Evolutionary conservation across 257 asterid species (phyloP), one percentile per base, ranked within the genome.

Genomic region (Echites panduratus): DNA sequence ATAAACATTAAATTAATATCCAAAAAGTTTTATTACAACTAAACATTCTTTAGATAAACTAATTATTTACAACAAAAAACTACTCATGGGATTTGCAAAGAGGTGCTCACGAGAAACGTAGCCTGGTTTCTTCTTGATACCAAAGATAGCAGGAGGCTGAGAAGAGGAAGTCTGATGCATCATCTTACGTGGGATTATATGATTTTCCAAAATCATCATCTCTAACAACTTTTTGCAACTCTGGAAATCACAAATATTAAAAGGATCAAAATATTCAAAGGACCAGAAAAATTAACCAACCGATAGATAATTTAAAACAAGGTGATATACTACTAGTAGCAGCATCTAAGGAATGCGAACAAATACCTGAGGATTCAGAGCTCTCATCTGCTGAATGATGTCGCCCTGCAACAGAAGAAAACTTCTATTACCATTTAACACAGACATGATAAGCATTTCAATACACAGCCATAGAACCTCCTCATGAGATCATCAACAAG

Each of bases 291-390:
- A n/a, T n/a, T n/a, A n/a, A n/a, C n/a, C n/a, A n/a, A n/a, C n/a
- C n/a, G n/a, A n/a, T n/a, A n/a, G n/a, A n/a, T 40, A 40, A 40
- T 40, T 40, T 40, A 40, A 40, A 40, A 6, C 43, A 40, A 40
- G 43, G 3, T 40, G n/a, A n/a, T n/a, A n/a, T n/a, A n/a, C n/a
- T n/a, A n/a, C n/a, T n/a, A n/a, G n/a, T n/a, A n/a, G n/a, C n/a
- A n/a, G n/a, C n/a, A n/a, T n/a, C n/a, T n/a, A n/a, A n/a, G n/a
- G n/a, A n/a, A n/a, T n/a, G n/a, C n/a, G n/a, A n/a, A n/a, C n/a
- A n/a, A n/a, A n/a, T 82, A 93, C 98, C 98, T 94, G 99, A 65
- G 99, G 99, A 84, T 87, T 94, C 76, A 94, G 74, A 68, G n/a
- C n/a, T n/a, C n/a, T n/a, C 96, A 91, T 88, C 77, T 85, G 87